Evolutionary conservation across 2,329 filamentous ascomycete genomes (phyloP), one percentile per base, ranked within the genome.

Genomic region (Cytospora paraplurivora): DNA sequence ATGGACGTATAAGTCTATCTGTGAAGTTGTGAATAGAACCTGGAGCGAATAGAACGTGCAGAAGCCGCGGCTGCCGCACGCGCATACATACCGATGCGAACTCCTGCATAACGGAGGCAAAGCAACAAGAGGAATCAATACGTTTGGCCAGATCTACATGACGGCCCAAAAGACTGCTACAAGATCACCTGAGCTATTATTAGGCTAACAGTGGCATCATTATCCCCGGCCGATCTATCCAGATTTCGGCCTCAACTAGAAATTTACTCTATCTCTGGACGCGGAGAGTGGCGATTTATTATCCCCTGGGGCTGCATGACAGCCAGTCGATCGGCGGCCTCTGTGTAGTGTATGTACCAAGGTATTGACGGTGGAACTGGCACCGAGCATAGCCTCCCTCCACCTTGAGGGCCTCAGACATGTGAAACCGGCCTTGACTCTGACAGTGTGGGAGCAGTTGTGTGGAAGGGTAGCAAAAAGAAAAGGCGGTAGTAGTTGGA

Each of bases 401-500:
- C 41, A 4, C 17, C 17, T 19, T 19, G 7, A 6, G 2, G 27
- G 27, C 5, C 17, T 32, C 10, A 7, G 49, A 35, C 15, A 60
- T 60, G 21, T 60, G 38, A 56, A 34, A n/a, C 19, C 11, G 38
- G n/a, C 17, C 27, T 11, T 11, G 10, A 35, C 19, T 12, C 10
- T n/a, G 7, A 3, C 17, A 44, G 17, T 44, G 41, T 19, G 41
- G 41, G 17, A 44, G n/a, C 15, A n/a, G 7, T 44, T 19, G 37
- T 41, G 56, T 17, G 56, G 8, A 3, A 19, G 19, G 21, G 13
- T 11, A 35, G 37, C n/a, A 27, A 27, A 27, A 7, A 32, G 37
- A 49, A 38, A 38, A 27, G n/a, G 47, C 13, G 38, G 35, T 8
- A 35, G 59, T 59, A 37, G 62, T 64, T 37, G 59, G 62, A 54